phyloP scores from a whole-genome alignment of 2,329 filamentous ascomycete species.

The Phialocephala subalpina region DNA sequence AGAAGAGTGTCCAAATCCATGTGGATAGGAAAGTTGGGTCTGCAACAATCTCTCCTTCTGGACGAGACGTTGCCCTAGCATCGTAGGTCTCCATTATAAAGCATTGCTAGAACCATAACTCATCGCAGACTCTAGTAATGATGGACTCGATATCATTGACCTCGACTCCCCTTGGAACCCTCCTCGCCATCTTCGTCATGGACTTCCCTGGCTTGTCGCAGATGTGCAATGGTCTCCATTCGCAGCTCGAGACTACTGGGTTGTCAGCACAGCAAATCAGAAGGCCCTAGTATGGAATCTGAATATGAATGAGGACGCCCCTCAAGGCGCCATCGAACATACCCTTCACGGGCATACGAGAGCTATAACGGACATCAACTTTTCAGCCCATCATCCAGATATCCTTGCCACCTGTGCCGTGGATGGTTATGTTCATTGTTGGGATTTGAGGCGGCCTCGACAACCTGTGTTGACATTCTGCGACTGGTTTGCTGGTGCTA shows the following conservation, averaged over 20 bases:
- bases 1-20: slow-evolving; percentile 82
- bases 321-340: slow-evolving; percentile 78
- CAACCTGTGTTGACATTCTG: slow-evolving; percentile 83
- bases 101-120: slow-evolving; percentile 4
- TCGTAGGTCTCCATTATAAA: slow-evolving; percentile 57
- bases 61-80: slow-evolving; percentile 88
- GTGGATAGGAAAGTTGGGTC: slow-evolving; percentile 80
- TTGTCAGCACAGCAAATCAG: slow-evolving; percentile 93
- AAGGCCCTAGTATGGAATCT: slow-evolving; percentile 95
- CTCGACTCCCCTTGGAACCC: slow-evolving; percentile 88
- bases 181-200: slow-evolving; percentile 84
- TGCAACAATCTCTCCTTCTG: slow-evolving; percentile 90
- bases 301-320: slow-evolving; percentile 73
- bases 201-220: slow-evolving; percentile 91
- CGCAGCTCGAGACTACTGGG: slow-evolving; percentile 88
- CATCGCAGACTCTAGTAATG: slow-evolving; percentile 55
- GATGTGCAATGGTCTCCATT: slow-evolving; percentile 98
- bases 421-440: slow-evolving; percentile 91
- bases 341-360: slow-evolving; percentile 85
- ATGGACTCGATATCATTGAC: slow-evolving; percentile 91
- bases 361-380: slow-evolving; percentile 96
- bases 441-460: slow-evolving; percentile 81
- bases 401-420: slow-evolving; percentile 89
- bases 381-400: slow-evolving; percentile 91
- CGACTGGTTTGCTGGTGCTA: slow-evolving; percentile 93